Conservation (phyloP, 31 red algal genomes). For the Odonthalia washingtoniensis region DNA sequence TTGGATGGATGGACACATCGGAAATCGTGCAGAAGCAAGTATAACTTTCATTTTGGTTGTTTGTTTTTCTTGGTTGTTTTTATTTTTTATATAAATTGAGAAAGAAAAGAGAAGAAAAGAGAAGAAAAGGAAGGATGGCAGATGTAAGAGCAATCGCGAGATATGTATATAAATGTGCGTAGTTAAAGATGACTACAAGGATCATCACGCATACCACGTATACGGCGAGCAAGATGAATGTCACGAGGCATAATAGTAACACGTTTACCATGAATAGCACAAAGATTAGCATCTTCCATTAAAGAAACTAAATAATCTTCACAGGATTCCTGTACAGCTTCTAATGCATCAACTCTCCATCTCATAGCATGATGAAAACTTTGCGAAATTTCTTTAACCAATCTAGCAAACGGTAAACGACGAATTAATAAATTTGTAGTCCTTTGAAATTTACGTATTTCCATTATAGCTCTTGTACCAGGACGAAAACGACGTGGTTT, state of each 20-base stretch:
- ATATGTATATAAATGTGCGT: background rate
- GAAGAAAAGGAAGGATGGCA: background rate
- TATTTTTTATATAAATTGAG: background rate
- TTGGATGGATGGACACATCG: no score
- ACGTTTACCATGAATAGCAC: conserved; percentile 89
- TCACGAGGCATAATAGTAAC: conserved; percentile 92
- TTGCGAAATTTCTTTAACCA: conserved; percentile 90
- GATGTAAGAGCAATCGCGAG: background rate
- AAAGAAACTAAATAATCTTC: conserved; percentile 89
- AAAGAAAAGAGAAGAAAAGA: background rate
- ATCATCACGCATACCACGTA: conserved; percentile 71
- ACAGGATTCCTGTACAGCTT: conserved; percentile 82
- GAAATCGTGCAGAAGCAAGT: no score
- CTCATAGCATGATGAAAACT: conserved; percentile 71
- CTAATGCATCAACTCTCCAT: conserved; percentile 86
- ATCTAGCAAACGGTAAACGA: conserved; percentile 87
- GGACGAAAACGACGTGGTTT: conserved; percentile 78
- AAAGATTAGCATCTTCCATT: conserved; percentile 90
- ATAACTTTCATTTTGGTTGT: background rate
- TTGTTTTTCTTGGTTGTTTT: background rate
- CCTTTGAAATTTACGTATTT: conserved; percentile 95
- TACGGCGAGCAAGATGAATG: conserved; percentile 88
- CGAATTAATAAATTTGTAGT: conserved; percentile 88
- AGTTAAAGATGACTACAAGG: conserved; percentile 65
- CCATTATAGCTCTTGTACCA: conserved; percentile 88